Percentiles rank a stretch among this genome's conserved stretches.
Evolutionary conservation across 257 asterid genomes (phyloP).

Genomic region (Handroanthus guayacan): DNA sequence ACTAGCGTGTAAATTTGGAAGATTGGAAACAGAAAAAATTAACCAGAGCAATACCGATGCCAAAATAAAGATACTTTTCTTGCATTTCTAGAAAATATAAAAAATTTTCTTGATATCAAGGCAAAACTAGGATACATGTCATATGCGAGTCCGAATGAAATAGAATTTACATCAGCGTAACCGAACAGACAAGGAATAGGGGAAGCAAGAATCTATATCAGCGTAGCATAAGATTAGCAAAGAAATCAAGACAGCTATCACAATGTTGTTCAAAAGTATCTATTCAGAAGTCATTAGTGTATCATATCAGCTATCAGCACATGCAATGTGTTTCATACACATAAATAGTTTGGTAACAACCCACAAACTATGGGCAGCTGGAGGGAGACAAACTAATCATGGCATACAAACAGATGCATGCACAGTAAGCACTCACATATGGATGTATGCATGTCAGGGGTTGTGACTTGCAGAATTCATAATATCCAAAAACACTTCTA

Average conservation of each 20-base stretch:
- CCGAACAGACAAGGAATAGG: not conserved
- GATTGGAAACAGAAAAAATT: not conserved
- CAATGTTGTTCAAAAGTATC: not conserved
- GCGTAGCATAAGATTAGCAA: too few species aligned
- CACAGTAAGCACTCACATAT: slow-evolving; percentile 3
- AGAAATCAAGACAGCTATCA: not conserved
- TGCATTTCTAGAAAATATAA: not conserved
- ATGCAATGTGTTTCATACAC: slow-evolving; percentile 21
- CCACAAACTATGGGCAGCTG: not conserved
- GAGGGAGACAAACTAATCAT: not conserved
- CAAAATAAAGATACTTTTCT: not conserved
- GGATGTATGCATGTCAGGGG: not conserved
- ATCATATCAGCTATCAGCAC: slow-evolving; percentile 24
- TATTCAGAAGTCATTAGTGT: not conserved
- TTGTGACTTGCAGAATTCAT: slow-evolving; percentile 7
- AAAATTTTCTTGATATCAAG: not conserved
- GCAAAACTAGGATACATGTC: not conserved
- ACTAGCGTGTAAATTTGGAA: not conserved
- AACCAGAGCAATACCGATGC: slow-evolving; percentile 6
- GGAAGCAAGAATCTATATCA: not conserved
- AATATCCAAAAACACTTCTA: not conserved
- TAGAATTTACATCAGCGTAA: slow-evolving; percentile 13
- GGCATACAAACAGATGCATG: slow-evolving; percentile 8
- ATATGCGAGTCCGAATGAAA: not conserved
- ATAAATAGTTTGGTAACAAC: slow-evolving; percentile 16